A percentile compares a stretch with the other conserved stretches of the same genome.
phyloP scores from a whole-genome alignment of 768 basidiomycete genomes.

The Omphalotus guepiniiformis region DNA sequence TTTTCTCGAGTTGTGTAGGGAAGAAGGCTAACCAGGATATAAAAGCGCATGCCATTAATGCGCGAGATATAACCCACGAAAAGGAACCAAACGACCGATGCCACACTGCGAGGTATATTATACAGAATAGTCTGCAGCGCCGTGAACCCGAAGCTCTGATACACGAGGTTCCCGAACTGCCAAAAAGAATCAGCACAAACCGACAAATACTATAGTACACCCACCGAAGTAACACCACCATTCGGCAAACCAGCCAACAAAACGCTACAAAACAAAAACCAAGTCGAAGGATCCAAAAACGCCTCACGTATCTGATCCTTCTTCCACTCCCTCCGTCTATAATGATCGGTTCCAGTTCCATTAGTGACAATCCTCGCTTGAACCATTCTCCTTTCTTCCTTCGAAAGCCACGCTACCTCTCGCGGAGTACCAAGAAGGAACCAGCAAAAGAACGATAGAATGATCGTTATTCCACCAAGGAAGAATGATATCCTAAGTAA shows the following conservation, averaged over 20 bases:
- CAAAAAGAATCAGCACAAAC: neutral
- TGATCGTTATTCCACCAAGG: conserved; percentile 9
- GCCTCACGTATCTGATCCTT: conserved; percentile 8
- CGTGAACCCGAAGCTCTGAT: conserved; percentile 10
- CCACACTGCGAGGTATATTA: conserved; percentile 3
- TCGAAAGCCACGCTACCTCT: conserved; percentile 9
- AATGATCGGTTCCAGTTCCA: conserved; percentile 8
- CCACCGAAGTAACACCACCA: conserved; percentile 11
- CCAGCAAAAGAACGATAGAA: conserved; percentile 6
- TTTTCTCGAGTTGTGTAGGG: neutral
- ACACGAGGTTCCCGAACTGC: conserved; percentile 11
- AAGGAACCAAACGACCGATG: conserved; percentile 11
- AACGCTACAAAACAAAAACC: conserved; percentile 8
- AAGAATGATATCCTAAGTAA: conserved; percentile 10
- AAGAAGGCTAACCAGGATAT: conserved; percentile 5
- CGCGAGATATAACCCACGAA: conserved; percentile 4
- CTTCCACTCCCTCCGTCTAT: conserved; percentile 9
- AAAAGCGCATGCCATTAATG: conserved; percentile 1
- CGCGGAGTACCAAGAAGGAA: conserved; percentile 12
- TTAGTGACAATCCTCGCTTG: conserved; percentile 9
- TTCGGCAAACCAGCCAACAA: conserved; percentile 8
- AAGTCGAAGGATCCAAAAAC: conserved; percentile 9
- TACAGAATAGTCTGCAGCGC: conserved; percentile 8
- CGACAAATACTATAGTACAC: neutral
- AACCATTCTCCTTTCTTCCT: conserved; percentile 8